A percentile compares a stretch with the other conserved stretches of the same genome.
These are phyloP conservation scores for Aspergillaceae sp. DNA, from an alignment of 2,329 filamentous ascomycete species.

Conservation along the genomic window DNA sequence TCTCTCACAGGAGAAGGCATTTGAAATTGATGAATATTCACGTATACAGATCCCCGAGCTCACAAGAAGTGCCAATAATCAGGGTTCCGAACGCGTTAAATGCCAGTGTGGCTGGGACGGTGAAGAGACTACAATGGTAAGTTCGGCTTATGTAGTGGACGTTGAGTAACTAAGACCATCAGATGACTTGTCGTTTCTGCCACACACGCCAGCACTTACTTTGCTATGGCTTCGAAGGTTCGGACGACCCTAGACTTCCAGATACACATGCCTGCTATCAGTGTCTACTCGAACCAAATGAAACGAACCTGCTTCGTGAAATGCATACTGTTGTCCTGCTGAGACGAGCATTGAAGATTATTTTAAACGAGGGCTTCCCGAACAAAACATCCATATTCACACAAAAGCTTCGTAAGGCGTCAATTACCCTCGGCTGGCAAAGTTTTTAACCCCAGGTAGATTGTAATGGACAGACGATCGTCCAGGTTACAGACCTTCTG, in stretches of 20 bases:
- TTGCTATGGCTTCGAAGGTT: slow-evolving; percentile 38
- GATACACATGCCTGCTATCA: slow-evolving; percentile 39
- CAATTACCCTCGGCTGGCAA: neutral
- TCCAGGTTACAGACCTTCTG: slow-evolving; percentile 22
- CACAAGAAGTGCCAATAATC: neutral
- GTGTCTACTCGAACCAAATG: slow-evolving; percentile 32
- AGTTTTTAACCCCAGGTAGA: slow-evolving; percentile 15
- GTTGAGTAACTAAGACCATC: slow-evolving; percentile 5
- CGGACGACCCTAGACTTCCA: slow-evolving; percentile 32
- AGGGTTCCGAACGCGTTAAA: slow-evolving; percentile 10
- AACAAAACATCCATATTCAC: slow-evolving; percentile 16
- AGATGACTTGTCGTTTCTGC: slow-evolving; percentile 41
- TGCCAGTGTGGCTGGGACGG: slow-evolving; percentile 37
- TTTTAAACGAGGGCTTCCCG: slow-evolving; percentile 23
- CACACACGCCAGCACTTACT: slow-evolving; percentile 37
- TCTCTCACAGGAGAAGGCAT: slow-evolving; percentile 12
- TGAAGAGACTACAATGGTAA: slow-evolving; percentile 37
- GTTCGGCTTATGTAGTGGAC: slow-evolving; percentile 3
- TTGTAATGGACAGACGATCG: slow-evolving; percentile 21
- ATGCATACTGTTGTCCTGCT: slow-evolving; percentile 21
- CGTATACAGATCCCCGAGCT: neutral
- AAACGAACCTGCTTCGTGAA: slow-evolving; percentile 17
- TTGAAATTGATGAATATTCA: slow-evolving; percentile 10
- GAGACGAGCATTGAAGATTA: slow-evolving; percentile 20
- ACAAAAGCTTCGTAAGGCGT: slow-evolving; percentile 24